Conservation (phyloP, 2,329 filamentous ascomycete species). For the Scleromitrula shiraiana region DNA sequence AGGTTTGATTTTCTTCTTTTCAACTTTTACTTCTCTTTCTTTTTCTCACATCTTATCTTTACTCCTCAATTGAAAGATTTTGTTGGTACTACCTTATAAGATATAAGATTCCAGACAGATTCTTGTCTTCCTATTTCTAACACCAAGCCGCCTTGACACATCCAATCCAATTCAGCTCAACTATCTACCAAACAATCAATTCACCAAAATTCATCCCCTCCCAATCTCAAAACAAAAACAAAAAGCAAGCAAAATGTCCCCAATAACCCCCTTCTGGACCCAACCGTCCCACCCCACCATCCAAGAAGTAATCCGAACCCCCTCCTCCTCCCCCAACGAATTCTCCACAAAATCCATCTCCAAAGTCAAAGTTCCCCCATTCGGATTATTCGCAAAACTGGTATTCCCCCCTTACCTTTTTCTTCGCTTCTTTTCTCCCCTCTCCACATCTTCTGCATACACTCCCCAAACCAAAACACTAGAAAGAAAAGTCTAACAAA, state of each 20-base stretch:
- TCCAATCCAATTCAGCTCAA: too few species aligned
- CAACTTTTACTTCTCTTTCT: too few species aligned
- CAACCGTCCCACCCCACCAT: conserved; percentile 53
- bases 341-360: conserved; percentile 56
- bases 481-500: neutral
- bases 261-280: conserved; percentile 49
- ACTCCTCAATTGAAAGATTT: too few species aligned
- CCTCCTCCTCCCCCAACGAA: too few species aligned
- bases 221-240: too few species aligned
- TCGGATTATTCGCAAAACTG: conserved; percentile 59
- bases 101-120: too few species aligned
- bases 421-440: neutral
- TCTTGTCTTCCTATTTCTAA: too few species aligned
- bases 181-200: too few species aligned
- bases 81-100: too few species aligned
- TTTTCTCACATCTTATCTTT: too few species aligned
- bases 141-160: too few species aligned
- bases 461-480: neutral
- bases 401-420: conserved; percentile 11
- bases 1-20: too few species aligned
- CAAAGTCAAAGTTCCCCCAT: conserved; percentile 46
- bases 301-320: conserved; percentile 46
- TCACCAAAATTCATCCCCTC: neutral
- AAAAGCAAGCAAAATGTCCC: conserved; percentile 37
- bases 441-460: neutral